Evolutionary conservation across 2,329 filamentous ascomycete species (phyloP).

Genomic region (Aurifilum marmelostoma): DNA sequence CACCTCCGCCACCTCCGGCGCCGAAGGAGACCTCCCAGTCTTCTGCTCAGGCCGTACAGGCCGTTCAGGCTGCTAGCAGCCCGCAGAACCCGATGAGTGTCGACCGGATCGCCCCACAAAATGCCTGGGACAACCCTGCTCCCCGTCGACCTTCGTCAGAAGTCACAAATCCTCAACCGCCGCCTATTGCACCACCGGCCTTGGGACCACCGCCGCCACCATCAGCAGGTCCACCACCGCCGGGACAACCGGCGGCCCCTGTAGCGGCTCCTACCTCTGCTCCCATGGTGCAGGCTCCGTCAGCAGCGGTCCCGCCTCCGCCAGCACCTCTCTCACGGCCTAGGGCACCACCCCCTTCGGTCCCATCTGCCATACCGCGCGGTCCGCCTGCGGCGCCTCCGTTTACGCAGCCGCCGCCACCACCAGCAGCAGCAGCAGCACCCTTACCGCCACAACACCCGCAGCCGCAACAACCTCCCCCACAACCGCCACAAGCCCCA

Average conservation of each 20-base stretch:
- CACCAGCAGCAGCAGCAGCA: no score
- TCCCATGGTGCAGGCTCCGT: constrained; percentile 31
- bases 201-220: constrained; percentile 17
- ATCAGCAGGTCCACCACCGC: constrained; percentile 4
- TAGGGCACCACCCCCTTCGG: constrained; percentile 34
- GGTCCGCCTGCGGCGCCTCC: constrained; percentile 41
- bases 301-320: constrained; percentile 24
- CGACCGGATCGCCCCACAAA: constrained; percentile 27
- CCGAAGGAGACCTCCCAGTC: constrained; percentile 34
- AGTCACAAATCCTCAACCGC: constrained; percentile 18
- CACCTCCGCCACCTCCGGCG: constrained; percentile 34
- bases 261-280: constrained; percentile 30
- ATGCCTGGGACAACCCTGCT: constrained; percentile 23
- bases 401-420: constrained; percentile 43
- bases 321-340: constrained; percentile 32
- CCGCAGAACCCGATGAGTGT: constrained; percentile 28
- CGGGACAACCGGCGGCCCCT: constrained; percentile 23
- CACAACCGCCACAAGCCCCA: constrained; percentile 40
- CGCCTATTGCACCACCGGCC: constrained; percentile 10
- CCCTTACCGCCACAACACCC: constrained; percentile 36
- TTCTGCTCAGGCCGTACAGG: constrained; percentile 35
- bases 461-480: constrained; percentile 23
- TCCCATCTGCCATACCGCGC: constrained; percentile 34
- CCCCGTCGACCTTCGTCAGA: constrained; percentile 22
- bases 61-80: constrained; percentile 30